phyloP scores from a whole-genome alignment of 306 rosid genomes.

The Cicer pinnatifidum region DNA sequence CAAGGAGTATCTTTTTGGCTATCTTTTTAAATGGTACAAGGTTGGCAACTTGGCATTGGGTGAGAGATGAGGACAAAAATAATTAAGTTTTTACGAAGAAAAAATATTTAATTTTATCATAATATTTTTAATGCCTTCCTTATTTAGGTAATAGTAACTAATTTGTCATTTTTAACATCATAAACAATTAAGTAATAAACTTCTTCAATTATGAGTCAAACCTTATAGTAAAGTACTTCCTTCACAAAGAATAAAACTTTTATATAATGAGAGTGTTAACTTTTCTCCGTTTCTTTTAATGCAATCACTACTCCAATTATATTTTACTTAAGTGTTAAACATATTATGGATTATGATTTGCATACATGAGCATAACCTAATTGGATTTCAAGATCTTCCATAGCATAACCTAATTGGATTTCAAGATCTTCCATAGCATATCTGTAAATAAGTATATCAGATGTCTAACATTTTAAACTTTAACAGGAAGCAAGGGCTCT shows the following conservation, averaged over 20 bases:
- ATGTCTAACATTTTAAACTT: constrained; percentile 28
- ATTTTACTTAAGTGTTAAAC: background rate
- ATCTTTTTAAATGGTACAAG: background rate
- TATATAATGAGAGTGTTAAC: background rate
- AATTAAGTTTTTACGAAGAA: background rate
- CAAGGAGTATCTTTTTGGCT: no score
- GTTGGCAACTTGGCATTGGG: background rate
- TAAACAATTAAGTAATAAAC: constrained; percentile 1
- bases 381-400: constrained; percentile 19
- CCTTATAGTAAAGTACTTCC: constrained; percentile 1
- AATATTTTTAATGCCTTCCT: background rate
- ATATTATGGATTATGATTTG: constrained; percentile 2
- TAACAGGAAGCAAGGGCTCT: constrained; percentile 98
- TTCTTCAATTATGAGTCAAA: constrained; percentile 2
- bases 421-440: constrained; percentile 18
- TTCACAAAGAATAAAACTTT: background rate
- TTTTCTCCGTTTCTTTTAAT: background rate
- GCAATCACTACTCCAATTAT: background rate
- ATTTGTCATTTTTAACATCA: constrained; percentile 7
- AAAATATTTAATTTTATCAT: background rate
- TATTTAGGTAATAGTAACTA: background rate
- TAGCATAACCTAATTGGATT: background rate
- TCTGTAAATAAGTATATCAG: constrained; percentile 13
- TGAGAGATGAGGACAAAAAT: background rate
- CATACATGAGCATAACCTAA: background rate